Base-by-base conservation (phyloP, 495 filamentous ascomycete genomes). In the Cercophora scortea region DNA sequence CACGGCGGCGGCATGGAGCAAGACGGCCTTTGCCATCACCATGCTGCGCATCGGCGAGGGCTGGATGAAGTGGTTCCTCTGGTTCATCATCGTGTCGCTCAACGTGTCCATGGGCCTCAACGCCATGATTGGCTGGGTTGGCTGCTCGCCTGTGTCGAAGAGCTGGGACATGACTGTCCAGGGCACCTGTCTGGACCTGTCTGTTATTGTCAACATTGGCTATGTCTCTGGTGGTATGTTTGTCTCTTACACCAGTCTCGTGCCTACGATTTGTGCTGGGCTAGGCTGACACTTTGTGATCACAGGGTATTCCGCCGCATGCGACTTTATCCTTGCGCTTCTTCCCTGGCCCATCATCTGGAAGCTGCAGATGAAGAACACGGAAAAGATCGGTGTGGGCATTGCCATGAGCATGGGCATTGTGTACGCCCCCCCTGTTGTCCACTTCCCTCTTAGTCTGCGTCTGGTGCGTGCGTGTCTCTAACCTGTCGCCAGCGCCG, bases 361-460 rank as follows among this genome's bases (percentile, higher is more conserved):
- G 58, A 60, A 51, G 8, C 55, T 66, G 16, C 51, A 64, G 51
- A 68, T 72, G 66, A 59, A 57, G 36, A 59, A 39, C 17, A 62
- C 57, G 43, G 69, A 71, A 52, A 70, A 68, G 50, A 53, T 66
- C 47, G 69, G 69, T 1, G 65, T 66, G 1, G 59, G 56, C 32
- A 33, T 71, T 15, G 69, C 66, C 8, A 71, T 72, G 68, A 70
- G 63, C 42, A 64, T 69, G 52, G 69, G 69, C 13, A 53, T 69
- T 6, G 2, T 16, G 25, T 25, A 25, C 25, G 25, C 5, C 25
- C 5, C 25, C 25, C 25, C 25, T 25, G 25, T 25, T 25, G 25
- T 5, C 25, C 25, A 5, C 5, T 25, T 25, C 25, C 25, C 25
- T 25, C 2, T 25, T 5, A 25, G 5, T 25, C 25, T 25, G n/a